These are phyloP conservation scores for Lyophyllum decastes DNA, from an alignment of 768 basidiomycete species.

Conservation along the genomic window DNA sequence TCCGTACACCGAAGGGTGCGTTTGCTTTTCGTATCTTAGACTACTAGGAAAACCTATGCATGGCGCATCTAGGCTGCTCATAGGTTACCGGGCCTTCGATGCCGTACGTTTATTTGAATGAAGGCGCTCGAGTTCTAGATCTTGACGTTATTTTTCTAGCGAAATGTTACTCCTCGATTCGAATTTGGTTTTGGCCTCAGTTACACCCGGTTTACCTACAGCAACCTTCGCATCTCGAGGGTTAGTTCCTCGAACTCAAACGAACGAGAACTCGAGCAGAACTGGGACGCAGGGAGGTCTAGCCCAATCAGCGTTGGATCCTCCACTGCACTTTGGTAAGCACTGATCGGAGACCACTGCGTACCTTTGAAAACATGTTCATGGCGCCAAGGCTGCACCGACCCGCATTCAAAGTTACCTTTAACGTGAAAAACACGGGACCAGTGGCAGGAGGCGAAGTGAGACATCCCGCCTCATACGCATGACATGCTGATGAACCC, in stretches of 20 bases:
- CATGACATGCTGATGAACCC: background rate
- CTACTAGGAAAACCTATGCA: background rate
- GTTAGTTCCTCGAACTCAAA: conserved; percentile 38
- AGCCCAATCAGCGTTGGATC: conserved; percentile 57
- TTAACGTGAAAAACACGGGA: conserved; percentile 60
- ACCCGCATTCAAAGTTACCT: conserved; percentile 56
- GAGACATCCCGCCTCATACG: conserved; percentile 13
- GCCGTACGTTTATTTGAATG: conserved; percentile 42
- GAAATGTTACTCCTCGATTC: conserved; percentile 75
- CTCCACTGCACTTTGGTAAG: conserved; percentile 59
- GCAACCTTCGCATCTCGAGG: conserved; percentile 49
- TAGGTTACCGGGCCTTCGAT: conserved; percentile 77
- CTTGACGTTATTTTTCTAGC: conserved; percentile 30
- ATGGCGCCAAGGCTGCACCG: conserved; percentile 61
- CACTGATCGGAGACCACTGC: too few relatives aligned
- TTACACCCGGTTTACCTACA: conserved; percentile 82
- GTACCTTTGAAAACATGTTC: background rate
- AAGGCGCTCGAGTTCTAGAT: background rate
- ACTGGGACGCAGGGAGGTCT: conserved; percentile 64
- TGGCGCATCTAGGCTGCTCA: conserved; percentile 45
- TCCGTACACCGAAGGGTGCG: conserved; percentile 58
- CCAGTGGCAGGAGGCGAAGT: conserved; percentile 56
- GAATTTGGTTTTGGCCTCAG: conserved; percentile 91
- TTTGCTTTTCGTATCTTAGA: background rate
- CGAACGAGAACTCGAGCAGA: conserved; percentile 35